Conservation (phyloP, 2,329 filamentous ascomycete genomes). For the Anthostomella pinea region DNA sequence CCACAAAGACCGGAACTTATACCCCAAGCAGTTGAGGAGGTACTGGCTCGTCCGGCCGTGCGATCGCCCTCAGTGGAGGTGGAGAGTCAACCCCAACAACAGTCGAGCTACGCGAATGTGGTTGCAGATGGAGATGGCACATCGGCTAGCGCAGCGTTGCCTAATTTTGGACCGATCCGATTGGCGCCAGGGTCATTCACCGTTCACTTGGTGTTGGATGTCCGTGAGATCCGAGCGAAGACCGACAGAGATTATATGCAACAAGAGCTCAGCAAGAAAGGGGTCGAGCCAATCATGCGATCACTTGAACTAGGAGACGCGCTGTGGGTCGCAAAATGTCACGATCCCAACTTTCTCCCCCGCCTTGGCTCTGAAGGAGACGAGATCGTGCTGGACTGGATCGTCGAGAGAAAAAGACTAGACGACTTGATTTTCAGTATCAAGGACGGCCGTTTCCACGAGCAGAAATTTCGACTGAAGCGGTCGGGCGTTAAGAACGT, state of each 20-base stretch:
- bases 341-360: slow-evolving; percentile 55
- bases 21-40: slow-evolving; percentile 11
- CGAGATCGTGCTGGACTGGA: slow-evolving; percentile 75
- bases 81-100: slow-evolving; percentile 11
- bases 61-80: slow-evolving; percentile 22
- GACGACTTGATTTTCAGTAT: slow-evolving; percentile 79
- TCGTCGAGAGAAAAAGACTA: slow-evolving; percentile 76
- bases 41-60: slow-evolving; percentile 5
- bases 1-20: slow-evolving; percentile 12
- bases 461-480: slow-evolving; percentile 78
- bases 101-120: slow-evolving; percentile 35
- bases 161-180: slow-evolving; percentile 55
- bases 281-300: slow-evolving; percentile 63
- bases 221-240: slow-evolving; percentile 69
- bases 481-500: slow-evolving; percentile 73
- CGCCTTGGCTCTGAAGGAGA: slow-evolving; percentile 59
- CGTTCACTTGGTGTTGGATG: slow-evolving; percentile 70
- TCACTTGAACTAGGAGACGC: slow-evolving; percentile 71
- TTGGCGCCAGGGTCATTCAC: slow-evolving; percentile 66
- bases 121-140: slow-evolving; percentile 37
- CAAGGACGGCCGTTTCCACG: slow-evolving; percentile 77
- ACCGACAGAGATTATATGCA: slow-evolving; percentile 76
- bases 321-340: slow-evolving; percentile 74
- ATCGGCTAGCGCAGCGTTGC: slow-evolving; percentile 33
- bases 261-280: slow-evolving; percentile 65